Evolutionary conservation across 1,284 basidiomycete species (phyloP), one percentile per base, ranked within the genome.

Genomic region (Apiotrichum sp.): DNA sequence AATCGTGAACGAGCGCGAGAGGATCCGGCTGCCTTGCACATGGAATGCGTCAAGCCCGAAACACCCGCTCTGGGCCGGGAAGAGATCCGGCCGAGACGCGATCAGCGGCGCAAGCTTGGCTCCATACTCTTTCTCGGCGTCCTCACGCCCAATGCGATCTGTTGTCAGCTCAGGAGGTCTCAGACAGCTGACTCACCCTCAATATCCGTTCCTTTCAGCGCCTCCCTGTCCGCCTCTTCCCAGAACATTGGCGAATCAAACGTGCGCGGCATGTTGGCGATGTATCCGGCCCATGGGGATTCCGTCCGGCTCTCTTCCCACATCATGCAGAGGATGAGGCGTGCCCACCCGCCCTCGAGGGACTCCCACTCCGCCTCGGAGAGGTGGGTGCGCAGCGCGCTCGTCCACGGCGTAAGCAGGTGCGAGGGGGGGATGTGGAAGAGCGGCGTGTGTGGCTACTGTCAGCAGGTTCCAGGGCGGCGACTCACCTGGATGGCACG

Each of bases 231-330:
- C 2, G 81, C 79, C 1, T 82, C 79, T 5, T 32, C 13, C 96
- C 95, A 98, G 73, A 97, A 96, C 90, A 98, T 98, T 1, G 93
- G 91, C 0, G 93, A 95, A 62, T 87, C 82, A 69, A 98, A 98
- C 8, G 64, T 60, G 2, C 69, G 78, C 0, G 95, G 93, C 65
- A 97, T 80, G 38, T 75, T 72, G 36, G 66, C 69, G 70, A 63
- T 42, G 47, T 52, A 91, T 5, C 77, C 79, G 9, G 71, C 70
- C 89, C 89, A 91, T 58, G 76, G 82, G 44, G 85, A 89, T 29
- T 78, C 67, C 22, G 22, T 22, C 0, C 77, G 78, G 3, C 84
- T 80, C 50, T 83, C 83, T 74, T 97, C 95, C 86, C 88, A 97
- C 88, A 98, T 91, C 86, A 98, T 88, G 62, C 86, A 89, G 29